Conservation (phyloP, 306 rosid genomes). For the Arachis stenosperma region DNA sequence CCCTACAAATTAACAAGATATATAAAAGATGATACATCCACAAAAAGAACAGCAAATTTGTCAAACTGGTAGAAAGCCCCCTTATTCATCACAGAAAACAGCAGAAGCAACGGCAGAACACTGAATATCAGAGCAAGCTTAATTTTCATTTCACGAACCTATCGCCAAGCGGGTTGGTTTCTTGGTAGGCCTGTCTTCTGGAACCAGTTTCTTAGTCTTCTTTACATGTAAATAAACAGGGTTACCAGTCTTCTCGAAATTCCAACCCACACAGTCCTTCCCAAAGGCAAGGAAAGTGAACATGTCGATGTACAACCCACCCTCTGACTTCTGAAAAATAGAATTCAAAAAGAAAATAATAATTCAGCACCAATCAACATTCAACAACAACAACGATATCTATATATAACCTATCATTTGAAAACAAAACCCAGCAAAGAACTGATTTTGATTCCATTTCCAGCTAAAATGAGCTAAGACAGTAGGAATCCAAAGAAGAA, state of each 20-base stretch:
- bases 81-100: background rate
- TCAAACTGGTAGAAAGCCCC: conserved; percentile 2
- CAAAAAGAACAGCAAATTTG: conserved; percentile 9
- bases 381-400: too few relatives aligned
- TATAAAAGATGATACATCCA: conserved; percentile 23
- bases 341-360: too few relatives aligned
- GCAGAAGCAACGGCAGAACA: conserved; percentile 1
- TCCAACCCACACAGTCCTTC: conserved; percentile 82
- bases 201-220: conserved; percentile 65
- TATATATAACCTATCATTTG: background rate
- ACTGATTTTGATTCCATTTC: background rate
- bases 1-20: conserved; percentile 53
- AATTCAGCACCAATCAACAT: conserved; percentile 17
- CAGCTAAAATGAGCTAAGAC: background rate
- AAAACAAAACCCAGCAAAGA: too few relatives aligned
- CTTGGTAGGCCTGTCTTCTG: conserved; percentile 90
- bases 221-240: conserved; percentile 85
- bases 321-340: conserved; percentile 78
- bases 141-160: conserved; percentile 50
- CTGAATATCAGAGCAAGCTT: background rate
- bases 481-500: background rate
- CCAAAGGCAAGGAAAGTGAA: conserved; percentile 85
- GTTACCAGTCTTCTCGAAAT: conserved; percentile 82
- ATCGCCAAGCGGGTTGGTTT: conserved; percentile 88
- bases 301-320: conserved; percentile 85